phyloP scores from a whole-genome alignment of 352 stramenopile genomes.

The Phytophthora foliorum region DNA sequence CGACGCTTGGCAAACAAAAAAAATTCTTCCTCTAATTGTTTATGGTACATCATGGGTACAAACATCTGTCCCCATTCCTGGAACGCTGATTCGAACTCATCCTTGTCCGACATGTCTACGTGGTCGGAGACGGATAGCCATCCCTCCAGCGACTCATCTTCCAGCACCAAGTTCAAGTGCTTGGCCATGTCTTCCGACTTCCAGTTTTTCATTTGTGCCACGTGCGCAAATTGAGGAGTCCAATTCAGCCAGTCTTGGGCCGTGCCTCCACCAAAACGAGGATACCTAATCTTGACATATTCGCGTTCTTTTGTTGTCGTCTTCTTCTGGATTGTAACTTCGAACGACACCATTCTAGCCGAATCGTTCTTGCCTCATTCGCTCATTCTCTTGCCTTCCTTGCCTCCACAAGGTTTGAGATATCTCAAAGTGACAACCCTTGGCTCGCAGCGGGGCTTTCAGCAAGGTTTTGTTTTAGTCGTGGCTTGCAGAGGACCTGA shows the following conservation, averaged over 20 bases:
- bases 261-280: too few species aligned
- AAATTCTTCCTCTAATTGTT: constrained; percentile 1
- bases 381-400: not conserved
- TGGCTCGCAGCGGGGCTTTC: not conserved
- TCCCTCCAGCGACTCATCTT: not conserved
- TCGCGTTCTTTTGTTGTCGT: too few species aligned
- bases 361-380: not conserved
- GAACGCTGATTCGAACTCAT: not conserved
- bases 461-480: not conserved
- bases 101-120: not conserved
- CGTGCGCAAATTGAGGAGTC: not conserved
- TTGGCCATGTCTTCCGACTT: not conserved
- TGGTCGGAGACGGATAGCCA: not conserved
- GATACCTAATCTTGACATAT: too few species aligned
- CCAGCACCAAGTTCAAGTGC: not conserved
- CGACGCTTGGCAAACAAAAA: constrained; percentile 11
- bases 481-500: not conserved
- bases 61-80: not conserved
- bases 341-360: too few species aligned
- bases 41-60: not conserved
- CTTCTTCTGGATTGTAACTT: too few species aligned
- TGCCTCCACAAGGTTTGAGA: not conserved
- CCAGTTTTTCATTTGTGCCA: not conserved
- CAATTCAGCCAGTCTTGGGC: not conserved
- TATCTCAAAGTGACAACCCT: not conserved